Conservation (phyloP, 345 rosid species). For the Populus ilicifolia region DNA sequence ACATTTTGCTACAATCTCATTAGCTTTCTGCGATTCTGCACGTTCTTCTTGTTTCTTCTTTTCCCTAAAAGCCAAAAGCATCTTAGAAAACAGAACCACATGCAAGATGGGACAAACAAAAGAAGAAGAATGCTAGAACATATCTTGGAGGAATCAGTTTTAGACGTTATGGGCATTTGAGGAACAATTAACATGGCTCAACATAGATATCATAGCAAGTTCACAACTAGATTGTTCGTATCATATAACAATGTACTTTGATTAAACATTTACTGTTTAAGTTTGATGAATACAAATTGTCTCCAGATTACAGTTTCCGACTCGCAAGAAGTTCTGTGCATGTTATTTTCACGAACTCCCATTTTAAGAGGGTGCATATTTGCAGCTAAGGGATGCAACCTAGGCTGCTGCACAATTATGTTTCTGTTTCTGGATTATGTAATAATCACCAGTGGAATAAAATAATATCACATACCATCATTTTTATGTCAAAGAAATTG, state of each 20-base stretch:
- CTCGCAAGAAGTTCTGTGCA: background rate
- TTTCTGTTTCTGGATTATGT: background rate
- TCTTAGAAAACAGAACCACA: background rate
- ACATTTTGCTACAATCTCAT: slow-evolving; percentile 67
- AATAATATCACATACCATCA: background rate
- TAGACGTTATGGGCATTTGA: background rate
- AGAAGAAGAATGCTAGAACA: background rate
- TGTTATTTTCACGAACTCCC: background rate
- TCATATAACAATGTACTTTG: background rate
- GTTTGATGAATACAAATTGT: background rate
- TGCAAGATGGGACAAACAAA: background rate
- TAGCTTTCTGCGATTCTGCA: slow-evolving; percentile 66
- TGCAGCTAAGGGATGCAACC: background rate
- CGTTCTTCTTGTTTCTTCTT: slow-evolving; percentile 86
- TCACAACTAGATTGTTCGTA: background rate
- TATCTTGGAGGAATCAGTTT: background rate
- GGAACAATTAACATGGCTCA: background rate
- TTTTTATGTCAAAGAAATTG: background rate
- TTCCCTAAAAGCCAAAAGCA: slow-evolving; percentile 54
- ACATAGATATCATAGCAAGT: background rate
- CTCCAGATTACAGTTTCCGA: background rate
- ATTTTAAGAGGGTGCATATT: background rate
- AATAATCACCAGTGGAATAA: background rate
- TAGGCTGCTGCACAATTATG: background rate
- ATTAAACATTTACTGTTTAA: background rate